Evolutionary conservation across 108 stramenopile genomes (phyloP), one percentile per base, ranked within the genome.

Genomic region (Skeletonema marinoi): DNA sequence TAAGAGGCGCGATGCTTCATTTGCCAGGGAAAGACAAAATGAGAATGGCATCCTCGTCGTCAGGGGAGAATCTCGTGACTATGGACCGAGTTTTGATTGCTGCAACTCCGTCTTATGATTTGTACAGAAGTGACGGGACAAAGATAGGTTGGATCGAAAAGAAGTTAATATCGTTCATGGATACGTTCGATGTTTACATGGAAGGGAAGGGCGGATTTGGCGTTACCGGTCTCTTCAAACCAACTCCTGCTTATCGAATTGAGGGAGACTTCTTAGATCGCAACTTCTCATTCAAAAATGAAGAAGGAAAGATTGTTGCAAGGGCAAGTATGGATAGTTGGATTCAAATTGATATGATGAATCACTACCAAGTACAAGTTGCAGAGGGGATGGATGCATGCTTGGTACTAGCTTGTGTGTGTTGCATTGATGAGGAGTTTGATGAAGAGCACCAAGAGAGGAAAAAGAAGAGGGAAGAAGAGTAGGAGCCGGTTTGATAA

Each of bases 131-230:
- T 38, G 75, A 74, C 36, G 87, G 68, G 11, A 56, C 60, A 17
- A 93, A 93, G 68, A 85, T 93, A 63, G 92, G 90, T 21, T 93
- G 92, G 90, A 85, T 93, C 16, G 92, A 93, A 65, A 90, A 90
- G 76, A 78, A 86, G 32, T 29, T 82, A 0, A 74, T 93, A 54
- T 78, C 87, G 10, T 68, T 93, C 14, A 87, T 77, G 44, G 92
- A 93, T 74, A 88, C 90, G 10, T 93, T 93, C 73, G 90, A 93
- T 69, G 82, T 93, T 2, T 88, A 89, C 65, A 75, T 86, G 77
- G 89, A 90, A 66, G 75, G 78, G 17, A 71, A 80, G 19, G 73
- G 81, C 35, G 78, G 82, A 14, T 85, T 88, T 69, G 86, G 82
- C 4, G 77, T 90, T 32, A 81, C 80, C 11, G 85, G 82, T 4